Evolutionary conservation across 768 basidiomycete species (phyloP), one percentile per base, ranked within the genome.

Genomic region (Podaxis sp.): DNA sequence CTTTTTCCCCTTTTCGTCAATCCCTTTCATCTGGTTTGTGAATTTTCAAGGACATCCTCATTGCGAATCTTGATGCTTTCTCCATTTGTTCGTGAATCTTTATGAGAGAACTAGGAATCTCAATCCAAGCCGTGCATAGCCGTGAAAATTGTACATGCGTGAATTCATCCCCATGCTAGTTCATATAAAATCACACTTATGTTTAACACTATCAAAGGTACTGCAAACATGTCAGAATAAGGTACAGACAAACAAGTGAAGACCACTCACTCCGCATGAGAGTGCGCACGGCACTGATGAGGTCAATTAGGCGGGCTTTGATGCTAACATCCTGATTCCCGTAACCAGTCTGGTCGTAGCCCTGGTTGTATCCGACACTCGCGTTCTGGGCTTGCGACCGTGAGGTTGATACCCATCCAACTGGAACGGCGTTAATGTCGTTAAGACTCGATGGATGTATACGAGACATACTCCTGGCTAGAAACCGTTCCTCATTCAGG

Each of bases 261-360:
- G 40, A 41, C 57, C 46, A 87, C 96, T 80, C 73, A 99, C 96
- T 94, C 75, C 96, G 87, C 93, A 98, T 93, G 69, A 99, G 82
- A 51, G 96, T 98, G 76, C 96, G 83, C 64, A 98, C 94, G 40
- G 96, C 96, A 68, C 91, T 86, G 65, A 98, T 97, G 69, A 99
- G 85, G 78, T 93, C 92, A 72, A 98, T 86, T 64, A 98, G 74
- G 69, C 93, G 85, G 65, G 85, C 84, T 78, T 98, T 98, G 65
- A 98, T 76, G 19, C 91, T 82, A 51, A 85, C 79, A 24, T 94
- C 89, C 62, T 77, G 81, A 40, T 70, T 76, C 36, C 84, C 82
- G 67, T 85, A 87, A 38, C 83, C 83, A 60, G 79, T 77, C 69
- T 87, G 87, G 68, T 89, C 90, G 68, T 89, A 91, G 49, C 81